Conservation (phyloP, 2,329 filamentous ascomycete species). For the Orbilia javanica region DNA sequence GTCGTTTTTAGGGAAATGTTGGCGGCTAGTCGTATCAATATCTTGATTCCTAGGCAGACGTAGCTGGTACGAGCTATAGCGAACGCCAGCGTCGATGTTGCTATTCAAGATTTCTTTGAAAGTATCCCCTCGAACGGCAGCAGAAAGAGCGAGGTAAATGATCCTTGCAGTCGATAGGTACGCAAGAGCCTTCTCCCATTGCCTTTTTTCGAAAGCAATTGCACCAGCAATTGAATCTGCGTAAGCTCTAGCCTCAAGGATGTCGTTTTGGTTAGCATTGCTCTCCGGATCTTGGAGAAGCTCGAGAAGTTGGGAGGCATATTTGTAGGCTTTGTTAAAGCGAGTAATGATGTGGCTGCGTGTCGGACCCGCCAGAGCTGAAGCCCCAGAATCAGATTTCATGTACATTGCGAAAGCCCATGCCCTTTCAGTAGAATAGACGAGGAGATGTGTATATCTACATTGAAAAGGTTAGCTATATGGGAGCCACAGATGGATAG, state of each 20-base stretch:
- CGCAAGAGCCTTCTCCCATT: constrained; percentile 82
- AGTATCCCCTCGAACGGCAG: constrained; percentile 77
- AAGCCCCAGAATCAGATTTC: constrained; percentile 81
- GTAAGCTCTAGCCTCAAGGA: constrained; percentile 90
- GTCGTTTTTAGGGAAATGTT: constrained; percentile 75
- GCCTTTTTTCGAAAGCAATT: constrained; percentile 85
- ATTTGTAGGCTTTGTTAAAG: constrained; percentile 80
- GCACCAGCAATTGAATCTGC: constrained; percentile 80
- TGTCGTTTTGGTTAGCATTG: constrained; percentile 76
- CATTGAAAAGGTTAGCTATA: constrained; percentile 41
- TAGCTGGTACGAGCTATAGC: constrained; percentile 93
- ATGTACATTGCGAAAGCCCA: constrained; percentile 97
- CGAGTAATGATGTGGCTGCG: constrained; percentile 90
- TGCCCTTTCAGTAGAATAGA: constrained; percentile 88
- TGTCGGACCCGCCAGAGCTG: constrained; percentile 81
- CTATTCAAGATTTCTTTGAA: constrained; percentile 88
- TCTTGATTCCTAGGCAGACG: constrained; percentile 87
- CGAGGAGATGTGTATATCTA: constrained; percentile 81
- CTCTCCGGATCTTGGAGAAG: constrained; percentile 75
- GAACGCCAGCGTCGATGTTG: constrained; percentile 91
- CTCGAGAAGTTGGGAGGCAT: constrained; percentile 77
- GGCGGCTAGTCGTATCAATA: constrained; percentile 81
- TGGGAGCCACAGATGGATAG: neutral
- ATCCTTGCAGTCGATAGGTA: constrained; percentile 82
- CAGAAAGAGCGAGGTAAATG: constrained; percentile 82